A percentile compares a stretch with the other conserved stretches of the same genome.
These are phyloP conservation scores for Aschersonia sp. DNA, from an alignment of 2,329 filamentous ascomycete species.

Conservation along the genomic window DNA sequence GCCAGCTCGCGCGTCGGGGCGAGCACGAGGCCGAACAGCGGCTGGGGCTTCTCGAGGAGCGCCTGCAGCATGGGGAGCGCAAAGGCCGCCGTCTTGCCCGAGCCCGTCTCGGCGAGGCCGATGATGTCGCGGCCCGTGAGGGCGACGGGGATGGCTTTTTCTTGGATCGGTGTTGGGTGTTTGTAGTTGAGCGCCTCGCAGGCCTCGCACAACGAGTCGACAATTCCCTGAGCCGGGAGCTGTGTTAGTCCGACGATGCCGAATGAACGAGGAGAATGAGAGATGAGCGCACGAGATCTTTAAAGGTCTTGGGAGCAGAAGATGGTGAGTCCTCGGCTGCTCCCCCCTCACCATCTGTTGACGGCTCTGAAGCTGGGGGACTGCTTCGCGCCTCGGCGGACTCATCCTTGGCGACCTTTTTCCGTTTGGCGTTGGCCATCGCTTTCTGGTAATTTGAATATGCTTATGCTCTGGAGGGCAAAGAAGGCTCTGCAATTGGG, in stretches of 20 bases:
- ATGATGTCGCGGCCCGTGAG: constrained; percentile 76
- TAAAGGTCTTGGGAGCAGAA: constrained; percentile 44
- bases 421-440: background rate
- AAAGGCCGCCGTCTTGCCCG: constrained; percentile 92
- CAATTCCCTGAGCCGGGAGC: constrained; percentile 47
- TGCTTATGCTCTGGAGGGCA: too few relatives aligned
- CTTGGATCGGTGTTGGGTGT: constrained; percentile 76
- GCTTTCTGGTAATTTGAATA: background rate
- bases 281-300: constrained; percentile 37
- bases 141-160: constrained; percentile 67
- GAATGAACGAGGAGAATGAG: background rate
- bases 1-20: constrained; percentile 90
- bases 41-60: constrained; percentile 74
- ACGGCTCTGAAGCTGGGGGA: background rate
- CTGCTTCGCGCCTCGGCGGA: background rate
- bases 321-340: constrained; percentile 18
- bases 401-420: background rate
- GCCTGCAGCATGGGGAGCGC: constrained; percentile 84
- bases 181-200: constrained; percentile 74
- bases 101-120: constrained; percentile 86
- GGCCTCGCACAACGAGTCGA: constrained; percentile 78
- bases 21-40: constrained; percentile 77
- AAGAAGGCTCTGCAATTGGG: too few relatives aligned
- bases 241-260: background rate
- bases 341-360: constrained; percentile 14